phyloP scores from a whole-genome alignment of 2,329 filamentous ascomycete genomes.

The Microdochium nivale region DNA sequence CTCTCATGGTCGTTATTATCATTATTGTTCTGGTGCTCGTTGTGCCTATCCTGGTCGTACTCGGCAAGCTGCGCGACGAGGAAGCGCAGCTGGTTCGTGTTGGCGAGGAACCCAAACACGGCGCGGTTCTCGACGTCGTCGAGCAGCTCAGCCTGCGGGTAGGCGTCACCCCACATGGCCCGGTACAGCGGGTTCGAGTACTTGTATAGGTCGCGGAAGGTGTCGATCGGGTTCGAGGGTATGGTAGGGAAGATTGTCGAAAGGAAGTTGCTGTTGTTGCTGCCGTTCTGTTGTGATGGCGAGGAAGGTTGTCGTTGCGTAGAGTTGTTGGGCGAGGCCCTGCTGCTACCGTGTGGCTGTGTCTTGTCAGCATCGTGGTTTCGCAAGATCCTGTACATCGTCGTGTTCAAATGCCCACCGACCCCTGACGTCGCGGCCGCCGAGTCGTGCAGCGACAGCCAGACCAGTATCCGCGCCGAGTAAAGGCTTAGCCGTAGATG shows the following conservation, averaged over 20 bases:
- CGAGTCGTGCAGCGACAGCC: slow-evolving; percentile 21
- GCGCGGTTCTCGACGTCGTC: slow-evolving; percentile 26
- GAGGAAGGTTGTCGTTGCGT: not conserved
- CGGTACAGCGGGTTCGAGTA: slow-evolving; percentile 24
- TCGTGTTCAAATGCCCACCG: slow-evolving; percentile 21
- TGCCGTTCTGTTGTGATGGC: not conserved
- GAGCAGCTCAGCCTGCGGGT: slow-evolving; percentile 23
- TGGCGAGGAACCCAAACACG: slow-evolving; percentile 19
- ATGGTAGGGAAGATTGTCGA: not conserved
- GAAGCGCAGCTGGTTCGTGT: slow-evolving; percentile 20
- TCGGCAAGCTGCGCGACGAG: slow-evolving; percentile 20
- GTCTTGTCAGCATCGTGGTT: not conserved
- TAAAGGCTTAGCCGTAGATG: slow-evolving; percentile 17
- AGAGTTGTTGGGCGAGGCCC: not conserved
- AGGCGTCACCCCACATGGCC: slow-evolving; percentile 21
- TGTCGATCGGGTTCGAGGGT: slow-evolving; percentile 6
- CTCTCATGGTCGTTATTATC: not conserved
- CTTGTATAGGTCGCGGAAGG: slow-evolving; percentile 18
- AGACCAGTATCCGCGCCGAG: slow-evolving; percentile 22
- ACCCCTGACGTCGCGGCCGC: slow-evolving; percentile 20
- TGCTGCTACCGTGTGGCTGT: not conserved
- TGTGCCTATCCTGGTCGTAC: not conserved
- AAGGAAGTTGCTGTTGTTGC: too few relatives aligned
- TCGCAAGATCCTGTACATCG: slow-evolving; percentile 11
- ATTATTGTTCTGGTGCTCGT: not conserved